A percentile compares a stretch with the other conserved stretches of the same genome.
phyloP scores from a whole-genome alignment of 345 rosid species.

The Hirschfeldia incana region DNA sequence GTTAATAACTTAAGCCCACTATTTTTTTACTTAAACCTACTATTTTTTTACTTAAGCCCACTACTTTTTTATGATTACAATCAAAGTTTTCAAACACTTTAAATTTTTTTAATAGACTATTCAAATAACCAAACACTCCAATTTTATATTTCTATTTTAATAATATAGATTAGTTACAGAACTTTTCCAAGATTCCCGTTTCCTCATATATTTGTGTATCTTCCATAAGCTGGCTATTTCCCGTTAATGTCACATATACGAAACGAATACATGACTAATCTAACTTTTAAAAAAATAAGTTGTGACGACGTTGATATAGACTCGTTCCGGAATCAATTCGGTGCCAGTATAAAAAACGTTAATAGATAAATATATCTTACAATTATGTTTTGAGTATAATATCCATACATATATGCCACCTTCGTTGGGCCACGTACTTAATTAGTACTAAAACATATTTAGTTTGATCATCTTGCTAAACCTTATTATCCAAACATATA shows the following conservation, averaged over 20 bases:
- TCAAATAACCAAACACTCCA: too few relatives aligned
- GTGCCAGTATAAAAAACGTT: neutral
- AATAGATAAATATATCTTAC: neutral
- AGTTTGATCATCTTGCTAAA: conserved; percentile 7
- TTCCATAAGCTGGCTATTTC: neutral
- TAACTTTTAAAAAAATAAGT: neutral
- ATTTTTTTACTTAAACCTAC: too few relatives aligned
- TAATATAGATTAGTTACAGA: conserved; percentile 29
- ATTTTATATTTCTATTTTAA: too few relatives aligned
- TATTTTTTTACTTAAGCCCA: too few relatives aligned
- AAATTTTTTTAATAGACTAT: too few relatives aligned
- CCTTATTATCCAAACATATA: neutral
- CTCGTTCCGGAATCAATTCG: neutral
- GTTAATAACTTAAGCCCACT: too few relatives aligned
- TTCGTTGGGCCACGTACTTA: neutral
- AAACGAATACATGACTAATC: neutral
- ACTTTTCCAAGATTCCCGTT: conserved; percentile 16
- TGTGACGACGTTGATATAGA: conserved; percentile 9
- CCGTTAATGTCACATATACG: neutral
- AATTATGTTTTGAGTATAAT: neutral
- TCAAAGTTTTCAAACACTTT: too few relatives aligned
- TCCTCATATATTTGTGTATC: neutral
- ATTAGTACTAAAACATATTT: neutral
- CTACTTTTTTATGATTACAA: too few relatives aligned
- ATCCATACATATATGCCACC: conserved; percentile 4